phyloP scores from a whole-genome alignment of 2,329 filamentous ascomycete species.

The Orbilia oligospora region DNA sequence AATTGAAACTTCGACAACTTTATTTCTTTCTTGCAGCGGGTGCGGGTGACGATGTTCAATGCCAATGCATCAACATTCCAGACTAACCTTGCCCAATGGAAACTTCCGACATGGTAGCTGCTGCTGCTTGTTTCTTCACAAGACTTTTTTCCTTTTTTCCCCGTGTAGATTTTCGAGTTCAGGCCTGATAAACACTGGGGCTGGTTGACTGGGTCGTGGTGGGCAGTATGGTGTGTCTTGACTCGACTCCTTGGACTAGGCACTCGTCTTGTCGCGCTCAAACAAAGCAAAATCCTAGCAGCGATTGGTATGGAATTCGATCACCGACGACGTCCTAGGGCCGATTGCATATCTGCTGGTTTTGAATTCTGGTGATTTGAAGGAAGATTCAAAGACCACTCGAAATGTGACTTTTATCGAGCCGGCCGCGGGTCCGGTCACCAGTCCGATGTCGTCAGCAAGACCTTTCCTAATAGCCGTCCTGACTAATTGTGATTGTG shows the following conservation, averaged over 20 bases:
- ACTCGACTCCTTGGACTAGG: slow-evolving; percentile 55
- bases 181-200: slow-evolving; percentile 59
- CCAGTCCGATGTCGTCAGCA: slow-evolving; percentile 14
- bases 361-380: slow-evolving; percentile 35
- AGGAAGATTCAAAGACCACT: slow-evolving; percentile 18
- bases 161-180: slow-evolving; percentile 8
- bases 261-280: slow-evolving; percentile 35
- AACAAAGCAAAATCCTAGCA: slow-evolving; percentile 35
- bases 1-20: slow-evolving; percentile 18
- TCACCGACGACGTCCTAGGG: slow-evolving; percentile 51
- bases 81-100: slow-evolving; percentile 60
- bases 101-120: slow-evolving; percentile 50
- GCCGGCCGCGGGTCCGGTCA: slow-evolving; percentile 25
- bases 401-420: slow-evolving; percentile 33
- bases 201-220: slow-evolving; percentile 29
- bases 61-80: slow-evolving; percentile 51
- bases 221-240: background rate
- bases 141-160: slow-evolving; percentile 3
- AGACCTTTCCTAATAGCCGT: background rate
- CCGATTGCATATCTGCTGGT: slow-evolving; percentile 57
- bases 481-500: slow-evolving; percentile 30
- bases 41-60: slow-evolving; percentile 30
- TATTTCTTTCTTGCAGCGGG: slow-evolving; percentile 30
- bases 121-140: slow-evolving; percentile 27
- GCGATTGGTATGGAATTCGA: slow-evolving; percentile 60